Conservation (phyloP, 176 grass and related monocot genomes). For the Rhynchospora tenuis region DNA sequence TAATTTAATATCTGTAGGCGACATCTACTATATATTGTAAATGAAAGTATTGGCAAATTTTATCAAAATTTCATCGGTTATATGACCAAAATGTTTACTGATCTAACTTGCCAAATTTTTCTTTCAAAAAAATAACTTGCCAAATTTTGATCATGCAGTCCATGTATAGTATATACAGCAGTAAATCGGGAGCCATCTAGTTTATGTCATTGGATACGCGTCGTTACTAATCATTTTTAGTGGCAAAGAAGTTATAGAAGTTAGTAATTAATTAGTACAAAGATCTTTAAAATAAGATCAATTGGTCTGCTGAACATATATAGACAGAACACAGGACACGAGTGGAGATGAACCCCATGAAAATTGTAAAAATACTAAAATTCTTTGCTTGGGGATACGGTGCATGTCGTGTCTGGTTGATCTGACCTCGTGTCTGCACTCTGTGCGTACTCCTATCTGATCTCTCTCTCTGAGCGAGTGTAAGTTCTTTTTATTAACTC, state of each 20-base stretch:
- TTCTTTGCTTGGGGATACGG: background rate
- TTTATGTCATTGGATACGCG: no score
- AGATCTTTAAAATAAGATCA: no score
- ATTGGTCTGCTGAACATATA: no score
- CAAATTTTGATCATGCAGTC: no score
- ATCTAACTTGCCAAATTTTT: background rate
- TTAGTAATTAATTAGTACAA: no score
- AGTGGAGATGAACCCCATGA: background rate
- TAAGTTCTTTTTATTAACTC: background rate
- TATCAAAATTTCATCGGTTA: background rate
- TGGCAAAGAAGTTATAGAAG: background rate
- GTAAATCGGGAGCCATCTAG: no score
- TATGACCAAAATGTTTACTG: background rate
- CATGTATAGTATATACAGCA: no score
- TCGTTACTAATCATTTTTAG: background rate
- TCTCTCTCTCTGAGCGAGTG: constrained; percentile 31
- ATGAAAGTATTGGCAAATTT: no score
- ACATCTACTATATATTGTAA: no score
- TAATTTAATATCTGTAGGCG: no score
- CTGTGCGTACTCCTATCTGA: background rate
- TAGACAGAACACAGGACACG: background rate
- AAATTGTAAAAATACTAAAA: background rate
- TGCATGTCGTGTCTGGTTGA: background rate
- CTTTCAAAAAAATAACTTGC: no score
- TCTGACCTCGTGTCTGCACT: background rate